phyloP scores from a whole-genome alignment of 2,329 filamentous ascomycete species.

The Aspergillus sergii region DNA sequence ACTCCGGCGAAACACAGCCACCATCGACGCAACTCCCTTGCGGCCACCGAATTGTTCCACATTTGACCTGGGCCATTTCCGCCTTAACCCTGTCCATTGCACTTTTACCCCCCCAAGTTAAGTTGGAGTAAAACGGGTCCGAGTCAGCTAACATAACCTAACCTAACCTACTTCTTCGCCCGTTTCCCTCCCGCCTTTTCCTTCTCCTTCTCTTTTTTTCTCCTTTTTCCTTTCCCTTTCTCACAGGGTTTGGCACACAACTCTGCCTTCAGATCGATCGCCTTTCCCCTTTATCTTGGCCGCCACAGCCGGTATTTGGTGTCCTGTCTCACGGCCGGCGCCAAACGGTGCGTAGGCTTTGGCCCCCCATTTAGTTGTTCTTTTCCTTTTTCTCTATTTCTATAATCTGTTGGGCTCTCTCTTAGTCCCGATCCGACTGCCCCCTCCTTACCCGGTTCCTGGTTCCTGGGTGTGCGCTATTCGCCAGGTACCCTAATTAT shows the following conservation, averaged over 20 bases:
- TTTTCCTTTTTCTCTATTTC: constrained; percentile 23
- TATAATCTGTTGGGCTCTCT: constrained; percentile 18
- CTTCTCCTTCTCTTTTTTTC: constrained; percentile 14
- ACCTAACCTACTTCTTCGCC: constrained; percentile 7
- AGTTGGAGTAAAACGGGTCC: constrained; percentile 4
- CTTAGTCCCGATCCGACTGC: constrained; percentile 21
- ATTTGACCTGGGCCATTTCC: constrained; percentile 3
- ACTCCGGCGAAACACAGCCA: background rate
- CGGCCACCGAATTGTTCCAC: constrained; percentile 18
- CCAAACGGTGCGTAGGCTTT: constrained; percentile 51
- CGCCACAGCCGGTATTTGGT: constrained; percentile 50
- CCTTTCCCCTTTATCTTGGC: constrained; percentile 38
- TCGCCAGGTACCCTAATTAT: constrained; percentile 8
- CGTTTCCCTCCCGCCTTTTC: constrained; percentile 18
- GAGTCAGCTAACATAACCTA: constrained; percentile 7
- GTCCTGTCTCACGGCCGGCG: constrained; percentile 50
- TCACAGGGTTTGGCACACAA: constrained; percentile 27
- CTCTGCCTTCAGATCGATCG: constrained; percentile 39
- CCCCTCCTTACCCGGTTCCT: constrained; percentile 15
- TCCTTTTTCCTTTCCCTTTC: constrained; percentile 16
- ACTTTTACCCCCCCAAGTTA: constrained; percentile 10
- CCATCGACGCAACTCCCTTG: constrained; percentile 12
- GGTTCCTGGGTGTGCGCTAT: constrained; percentile 16
- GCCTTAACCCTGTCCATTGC: constrained; percentile 1
- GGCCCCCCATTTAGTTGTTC: constrained; percentile 35